phyloP scores from a whole-genome alignment of 31 red algal genomes.

The Odonthalia washingtoniensis region DNA sequence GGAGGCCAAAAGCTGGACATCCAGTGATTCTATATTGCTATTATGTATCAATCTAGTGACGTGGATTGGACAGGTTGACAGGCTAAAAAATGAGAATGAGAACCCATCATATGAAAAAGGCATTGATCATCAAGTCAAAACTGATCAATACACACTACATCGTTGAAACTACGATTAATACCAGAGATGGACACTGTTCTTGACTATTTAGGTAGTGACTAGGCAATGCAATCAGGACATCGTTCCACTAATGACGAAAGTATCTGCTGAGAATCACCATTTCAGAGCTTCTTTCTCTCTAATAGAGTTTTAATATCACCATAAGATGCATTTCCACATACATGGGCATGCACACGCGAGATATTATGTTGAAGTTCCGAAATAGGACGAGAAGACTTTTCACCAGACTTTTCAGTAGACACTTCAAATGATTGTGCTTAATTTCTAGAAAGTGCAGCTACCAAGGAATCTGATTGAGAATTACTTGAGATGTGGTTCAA shows the following conservation, averaged over 20 bases:
- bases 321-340: constrained; percentile 37
- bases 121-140: too few relatives aligned
- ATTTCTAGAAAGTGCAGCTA: not conserved
- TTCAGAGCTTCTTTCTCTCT: not conserved
- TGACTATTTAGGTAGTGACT: not conserved
- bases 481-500: not conserved
- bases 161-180: not conserved
- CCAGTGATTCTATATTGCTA: too few relatives aligned
- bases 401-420: not conserved
- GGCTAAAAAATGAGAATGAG: too few relatives aligned
- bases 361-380: constrained; percentile 14
- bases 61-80: too few relatives aligned
- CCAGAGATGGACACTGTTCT: not conserved
- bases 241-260: not conserved
- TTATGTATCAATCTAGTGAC: too few relatives aligned
- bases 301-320: not conserved
- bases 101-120: too few relatives aligned
- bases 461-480: not conserved
- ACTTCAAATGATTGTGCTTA: not conserved
- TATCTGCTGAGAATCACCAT: not conserved
- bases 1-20: too few relatives aligned
- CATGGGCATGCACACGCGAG: constrained; percentile 9
- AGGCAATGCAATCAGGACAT: not conserved
- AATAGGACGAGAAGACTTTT: not conserved
- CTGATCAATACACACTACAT: not conserved